phyloP scores from a whole-genome alignment of 2,329 filamentous ascomycete species.

The Knufia petricola region DNA sequence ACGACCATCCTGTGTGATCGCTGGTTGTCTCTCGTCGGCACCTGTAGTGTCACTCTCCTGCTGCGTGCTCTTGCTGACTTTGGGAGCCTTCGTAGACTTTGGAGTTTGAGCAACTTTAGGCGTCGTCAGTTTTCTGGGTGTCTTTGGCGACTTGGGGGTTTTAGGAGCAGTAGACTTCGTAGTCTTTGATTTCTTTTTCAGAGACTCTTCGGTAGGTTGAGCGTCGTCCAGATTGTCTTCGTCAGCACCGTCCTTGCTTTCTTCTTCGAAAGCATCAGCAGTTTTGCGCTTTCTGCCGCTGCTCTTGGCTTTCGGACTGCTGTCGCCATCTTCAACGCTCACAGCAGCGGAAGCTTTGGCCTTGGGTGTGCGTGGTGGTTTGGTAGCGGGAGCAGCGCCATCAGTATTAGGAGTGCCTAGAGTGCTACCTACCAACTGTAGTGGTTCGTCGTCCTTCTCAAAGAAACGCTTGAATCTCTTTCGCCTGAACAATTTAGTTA shows the following conservation, averaged over 20 bases:
- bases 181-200: conserved; percentile 3
- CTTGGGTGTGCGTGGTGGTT: conserved; percentile 15
- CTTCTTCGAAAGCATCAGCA: background rate
- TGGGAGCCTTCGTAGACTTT: conserved; percentile 2
- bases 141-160: background rate
- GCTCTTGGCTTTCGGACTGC: conserved; percentile 1
- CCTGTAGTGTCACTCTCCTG: background rate
- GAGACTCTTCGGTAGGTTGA: background rate
- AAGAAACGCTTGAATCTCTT: conserved; percentile 4
- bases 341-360: conserved; percentile 10
- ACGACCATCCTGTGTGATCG: background rate
- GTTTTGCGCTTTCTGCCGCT: conserved; percentile 15
- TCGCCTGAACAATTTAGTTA: no score
- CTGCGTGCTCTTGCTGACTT: background rate
- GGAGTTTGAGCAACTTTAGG: conserved; percentile 2
- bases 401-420: background rate
- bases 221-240: background rate
- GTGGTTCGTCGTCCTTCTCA: conserved; percentile 3
- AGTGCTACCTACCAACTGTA: background rate
- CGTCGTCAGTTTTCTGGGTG: conserved; percentile 1
- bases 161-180: background rate
- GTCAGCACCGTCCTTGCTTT: background rate
- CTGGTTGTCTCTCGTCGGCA: background rate
- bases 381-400: background rate
- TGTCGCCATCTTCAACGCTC: background rate